Evolutionary conservation across 2,329 filamentous ascomycete genomes (phyloP), one percentile per base, ranked within the genome.

Genomic region (Xylariaceae sp.): DNA sequence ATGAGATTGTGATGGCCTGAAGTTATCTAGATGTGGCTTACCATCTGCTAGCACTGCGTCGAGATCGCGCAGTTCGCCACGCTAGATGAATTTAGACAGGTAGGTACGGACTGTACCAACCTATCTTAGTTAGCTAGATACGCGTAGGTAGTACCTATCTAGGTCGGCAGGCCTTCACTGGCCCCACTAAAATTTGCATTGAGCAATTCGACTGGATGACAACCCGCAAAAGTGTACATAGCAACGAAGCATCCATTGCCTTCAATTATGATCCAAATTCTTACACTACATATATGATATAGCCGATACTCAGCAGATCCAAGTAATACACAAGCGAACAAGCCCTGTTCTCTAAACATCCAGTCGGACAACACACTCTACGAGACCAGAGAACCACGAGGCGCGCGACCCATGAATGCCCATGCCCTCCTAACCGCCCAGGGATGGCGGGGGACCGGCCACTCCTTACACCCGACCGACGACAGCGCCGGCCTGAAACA

Each of bases 381-480:
- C 19, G 30, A 27, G 4, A 39, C 11, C 39, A 26, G 12, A 49
- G 12, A 30, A 11, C n/a, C 47, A 48, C 44, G 27, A 51, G 7
- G 29, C 11, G 31, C 48, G 37, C 50, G 32, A 37, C 27, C 35
- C 27, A 96, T 97, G 91, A 81, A 97, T 72, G 88, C 91, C 53
- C 80, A 88, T 70, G 87, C 87, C 65, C 86, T 94, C 65, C 84
- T 97, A 64, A 85, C 85, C 62, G 81, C 84, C 63, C 91, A 95
- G 71, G 92, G 92, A 70, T 97, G 92, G 92, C 84, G 87, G 56
- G 92, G 92, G 62, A 82, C 85, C 39, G 92, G 92, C 60, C 89
- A 95, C 72, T 89, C 91, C 1, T 85, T 97, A 30, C 91, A 96
- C 68, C 81, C 86, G 58, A 84, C 77, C 19, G 78, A 81, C 75